Percentiles rank a stretch among this genome's conserved stretches.
These are phyloP conservation scores for Ustilago crameri DNA, from an alignment of 1,284 basidiomycete genomes.

Conservation along the genomic window DNA sequence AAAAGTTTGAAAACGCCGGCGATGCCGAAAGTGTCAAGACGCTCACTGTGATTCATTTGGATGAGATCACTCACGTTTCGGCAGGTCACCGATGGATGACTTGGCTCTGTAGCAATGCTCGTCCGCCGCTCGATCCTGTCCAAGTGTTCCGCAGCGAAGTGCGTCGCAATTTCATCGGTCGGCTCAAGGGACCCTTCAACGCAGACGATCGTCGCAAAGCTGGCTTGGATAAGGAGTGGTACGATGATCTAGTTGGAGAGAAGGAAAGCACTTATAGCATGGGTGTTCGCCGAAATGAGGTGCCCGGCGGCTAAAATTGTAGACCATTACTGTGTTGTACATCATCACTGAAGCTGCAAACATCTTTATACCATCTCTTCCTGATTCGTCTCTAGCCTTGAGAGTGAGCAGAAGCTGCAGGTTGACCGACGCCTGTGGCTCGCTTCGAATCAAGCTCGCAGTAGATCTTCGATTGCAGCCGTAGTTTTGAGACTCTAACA, in stretches of 20 bases:
- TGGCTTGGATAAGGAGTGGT: slow-evolving; percentile 67
- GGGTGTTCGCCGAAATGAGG: slow-evolving; percentile 51
- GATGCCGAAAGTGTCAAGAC: slow-evolving; percentile 77
- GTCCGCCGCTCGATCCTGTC: slow-evolving; percentile 76
- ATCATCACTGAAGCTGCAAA: no score
- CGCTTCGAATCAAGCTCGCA: no score
- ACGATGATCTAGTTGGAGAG: slow-evolving; percentile 75
- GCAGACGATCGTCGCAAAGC: slow-evolving; percentile 79
- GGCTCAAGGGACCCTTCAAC: slow-evolving; percentile 87
- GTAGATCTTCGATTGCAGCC: no score
- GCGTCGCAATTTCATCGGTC: slow-evolving; percentile 78
- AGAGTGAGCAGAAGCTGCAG: no score
- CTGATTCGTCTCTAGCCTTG: no score
- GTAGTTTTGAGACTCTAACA: no score
- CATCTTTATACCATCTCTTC: no score
- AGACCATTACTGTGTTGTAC: no score
- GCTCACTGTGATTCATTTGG: slow-evolving; percentile 70
- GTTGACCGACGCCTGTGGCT: no score
- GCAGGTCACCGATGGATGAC: slow-evolving; percentile 84
- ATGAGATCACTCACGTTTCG: slow-evolving; percentile 85
- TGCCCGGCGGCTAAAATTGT: slow-evolving; percentile 42
- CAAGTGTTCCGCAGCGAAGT: slow-evolving; percentile 81
- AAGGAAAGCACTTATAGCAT: slow-evolving; percentile 30
- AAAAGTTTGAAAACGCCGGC: slow-evolving; percentile 77
- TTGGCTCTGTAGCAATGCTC: slow-evolving; percentile 75